phyloP scores from a whole-genome alignment of 352 stramenopile genomes.

The Phytophthora fragariaefolia region DNA sequence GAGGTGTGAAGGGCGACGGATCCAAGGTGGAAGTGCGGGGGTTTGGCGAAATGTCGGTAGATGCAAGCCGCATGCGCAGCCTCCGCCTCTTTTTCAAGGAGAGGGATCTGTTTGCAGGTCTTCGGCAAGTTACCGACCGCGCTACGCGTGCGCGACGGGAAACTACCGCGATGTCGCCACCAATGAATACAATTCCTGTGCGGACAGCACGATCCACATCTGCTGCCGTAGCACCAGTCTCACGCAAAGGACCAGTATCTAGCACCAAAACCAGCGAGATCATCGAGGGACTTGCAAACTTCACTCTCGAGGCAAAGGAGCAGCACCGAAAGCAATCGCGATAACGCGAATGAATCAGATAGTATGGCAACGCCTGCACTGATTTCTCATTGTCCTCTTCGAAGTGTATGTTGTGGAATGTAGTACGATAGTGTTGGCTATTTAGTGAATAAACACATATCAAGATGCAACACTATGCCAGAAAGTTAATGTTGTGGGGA shows the following conservation, averaged over 20 bases:
- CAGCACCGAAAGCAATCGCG: constrained; percentile 34
- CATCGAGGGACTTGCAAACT: constrained; percentile 52
- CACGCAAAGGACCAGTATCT: constrained; percentile 23
- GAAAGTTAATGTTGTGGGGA: background rate
- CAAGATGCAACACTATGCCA: constrained; percentile 14
- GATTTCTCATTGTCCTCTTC: constrained; percentile 2
- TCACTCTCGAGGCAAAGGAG: constrained; percentile 47
- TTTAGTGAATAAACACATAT: constrained; percentile 32
- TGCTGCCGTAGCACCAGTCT: constrained; percentile 22
- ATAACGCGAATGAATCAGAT: constrained; percentile 18
- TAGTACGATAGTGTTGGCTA: constrained; percentile 34
- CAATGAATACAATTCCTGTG: constrained; percentile 11
- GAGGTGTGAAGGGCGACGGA: constrained; percentile 67
- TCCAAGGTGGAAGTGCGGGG: constrained; percentile 66
- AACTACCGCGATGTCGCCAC: constrained; percentile 24
- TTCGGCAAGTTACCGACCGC: constrained; percentile 40
- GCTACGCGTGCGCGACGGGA: constrained; percentile 29
- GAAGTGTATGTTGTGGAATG: constrained; percentile 18
- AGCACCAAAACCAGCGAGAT: constrained; percentile 52
- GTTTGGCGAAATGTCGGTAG: constrained; percentile 75
- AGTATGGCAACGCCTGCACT: background rate
- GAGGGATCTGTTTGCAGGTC: constrained; percentile 58
- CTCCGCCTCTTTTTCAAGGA: constrained; percentile 76
- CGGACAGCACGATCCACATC: constrained; percentile 25
- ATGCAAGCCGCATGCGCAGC: constrained; percentile 55